These are phyloP conservation scores for Lichtheimia ramosa DNA, from an alignment of 371 early-diverging fungal species.

Conservation along the genomic window DNA sequence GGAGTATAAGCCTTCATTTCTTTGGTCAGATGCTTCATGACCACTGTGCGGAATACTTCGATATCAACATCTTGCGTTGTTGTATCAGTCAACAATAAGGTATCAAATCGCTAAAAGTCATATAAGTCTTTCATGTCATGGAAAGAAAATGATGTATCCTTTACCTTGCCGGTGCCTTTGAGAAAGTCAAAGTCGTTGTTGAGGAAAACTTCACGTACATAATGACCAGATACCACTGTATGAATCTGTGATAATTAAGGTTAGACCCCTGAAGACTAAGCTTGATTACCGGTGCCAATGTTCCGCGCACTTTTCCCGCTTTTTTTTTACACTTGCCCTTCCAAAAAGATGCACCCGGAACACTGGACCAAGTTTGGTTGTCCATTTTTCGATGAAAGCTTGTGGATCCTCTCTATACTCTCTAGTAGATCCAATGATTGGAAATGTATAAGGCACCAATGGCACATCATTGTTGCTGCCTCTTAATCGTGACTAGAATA, in stretches of 20 bases:
- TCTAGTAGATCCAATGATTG: conserved; percentile 12
- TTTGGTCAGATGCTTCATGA: conserved; percentile 11
- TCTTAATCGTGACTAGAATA: no score
- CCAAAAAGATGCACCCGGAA: conserved; percentile 17
- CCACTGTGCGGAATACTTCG: neutral
- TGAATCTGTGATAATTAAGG: conserved; percentile 3
- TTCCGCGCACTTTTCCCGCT: no score
- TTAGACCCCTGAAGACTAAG: no score
- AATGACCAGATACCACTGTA: conserved; percentile 16
- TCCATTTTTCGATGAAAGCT: conserved; percentile 15
- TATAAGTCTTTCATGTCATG: neutral
- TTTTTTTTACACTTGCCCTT: conserved; percentile 3
- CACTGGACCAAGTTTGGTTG: conserved; percentile 9
- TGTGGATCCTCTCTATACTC: conserved; percentile 14
- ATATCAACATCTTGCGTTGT: neutral
- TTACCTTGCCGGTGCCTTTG: conserved; percentile 7
- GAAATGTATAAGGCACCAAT: conserved; percentile 16
- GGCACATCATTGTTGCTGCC: conserved; percentile 2
- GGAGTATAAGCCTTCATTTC: conserved; percentile 11
- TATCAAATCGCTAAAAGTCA: neutral
- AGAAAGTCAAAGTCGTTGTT: conserved; percentile 18
- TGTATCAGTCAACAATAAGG: neutral
- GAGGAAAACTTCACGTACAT: conserved; percentile 20
- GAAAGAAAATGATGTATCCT: neutral
- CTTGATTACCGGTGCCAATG: no score